Base-by-base conservation (phyloP, 2,329 filamentous ascomycete species). In the Allantophomopsis lycopodina region DNA sequence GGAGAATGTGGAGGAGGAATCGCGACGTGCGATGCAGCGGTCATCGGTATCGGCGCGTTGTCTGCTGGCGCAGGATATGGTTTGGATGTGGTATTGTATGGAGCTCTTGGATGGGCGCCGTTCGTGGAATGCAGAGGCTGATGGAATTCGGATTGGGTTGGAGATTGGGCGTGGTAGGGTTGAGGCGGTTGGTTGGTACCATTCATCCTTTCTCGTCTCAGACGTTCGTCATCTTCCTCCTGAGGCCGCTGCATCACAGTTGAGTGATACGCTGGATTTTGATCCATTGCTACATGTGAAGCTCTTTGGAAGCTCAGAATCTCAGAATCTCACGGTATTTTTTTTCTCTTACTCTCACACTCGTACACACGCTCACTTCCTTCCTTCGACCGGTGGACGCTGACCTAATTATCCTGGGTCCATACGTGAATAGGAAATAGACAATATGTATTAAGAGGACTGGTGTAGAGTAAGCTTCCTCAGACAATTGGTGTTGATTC, bases 81-180 rank as follows among this genome's bases (percentile, higher is more conserved):
- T 46, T 49, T 52, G 39, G 53, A 56, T 36, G 48, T 42, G 42
- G 46, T 49, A 41, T 48, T 54, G 48, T 53, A 55, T 45, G 51
- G 50, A 38, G 49, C 48, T 35, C 50, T 46, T 44, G 48, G 44
- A 37, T 45, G 49, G 38, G 47, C 40, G 35, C 46, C 46, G 47
- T 53, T 55, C 37, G 53, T 50, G 23, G 53, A 48, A 32, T 50
- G 48, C 38, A 43, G 53, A 20, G 54, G 45, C 35, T 46, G 42
- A 38, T 45, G 49, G 39, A 46, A 46, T 40, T 49, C 46, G 42
- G 46, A 40, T 47, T 50, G 52, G 38, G 47, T 47, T 37, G 50
- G 50, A 37, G 51, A 50, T 38, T 40, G 45, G 42, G 45, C 43
- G 44, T 36, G 36, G 43, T 45, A 39, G 41, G 42, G 39, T 45